phyloP scores from a whole-genome alignment of 257 asterid genomes.

The Cruciata laevipes region DNA sequence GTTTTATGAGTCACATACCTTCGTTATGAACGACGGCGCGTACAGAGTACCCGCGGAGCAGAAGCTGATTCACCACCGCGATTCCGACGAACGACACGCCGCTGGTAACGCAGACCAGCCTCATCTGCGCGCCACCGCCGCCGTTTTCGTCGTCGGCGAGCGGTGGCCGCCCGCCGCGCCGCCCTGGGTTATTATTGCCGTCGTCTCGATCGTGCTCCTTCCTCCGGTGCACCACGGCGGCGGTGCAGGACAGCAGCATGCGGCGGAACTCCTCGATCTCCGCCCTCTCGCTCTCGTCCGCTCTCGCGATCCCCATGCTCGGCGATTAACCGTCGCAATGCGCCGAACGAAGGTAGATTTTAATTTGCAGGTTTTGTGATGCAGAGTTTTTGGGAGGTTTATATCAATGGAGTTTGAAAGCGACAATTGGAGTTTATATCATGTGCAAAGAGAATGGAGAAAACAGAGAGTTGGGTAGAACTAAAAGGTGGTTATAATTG shows the following conservation, averaged over 20 bases:
- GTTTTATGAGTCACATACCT: slow-evolving; percentile 35
- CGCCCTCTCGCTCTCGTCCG: slow-evolving; percentile 45
- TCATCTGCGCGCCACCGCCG: slow-evolving; percentile 45
- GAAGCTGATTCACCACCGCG: slow-evolving; percentile 76
- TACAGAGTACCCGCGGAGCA: slow-evolving; percentile 75
- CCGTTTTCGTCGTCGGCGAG: slow-evolving; percentile 8
- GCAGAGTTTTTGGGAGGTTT: neutral
- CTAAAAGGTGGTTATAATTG: slow-evolving; percentile 2
- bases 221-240: slow-evolving; percentile 55
- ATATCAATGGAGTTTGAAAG: neutral
- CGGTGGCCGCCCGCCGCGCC: neutral
- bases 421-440: neutral
- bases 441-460: neutral
- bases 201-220: slow-evolving; percentile 29
- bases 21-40: slow-evolving; percentile 67
- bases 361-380: neutral
- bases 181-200: slow-evolving; percentile 19
- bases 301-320: slow-evolving; percentile 58
- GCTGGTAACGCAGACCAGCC: slow-evolving; percentile 80
- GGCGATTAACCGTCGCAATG: neutral
- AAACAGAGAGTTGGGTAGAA: neutral
- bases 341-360: neutral
- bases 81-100: slow-evolving; percentile 86
- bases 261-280: slow-evolving; percentile 73
- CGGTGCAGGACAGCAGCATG: slow-evolving; percentile 56